Evolutionary conservation across 1,284 basidiomycete species (phyloP), one percentile per base, ranked within the genome.

Genomic region (Rhizopogon hawkerae): DNA sequence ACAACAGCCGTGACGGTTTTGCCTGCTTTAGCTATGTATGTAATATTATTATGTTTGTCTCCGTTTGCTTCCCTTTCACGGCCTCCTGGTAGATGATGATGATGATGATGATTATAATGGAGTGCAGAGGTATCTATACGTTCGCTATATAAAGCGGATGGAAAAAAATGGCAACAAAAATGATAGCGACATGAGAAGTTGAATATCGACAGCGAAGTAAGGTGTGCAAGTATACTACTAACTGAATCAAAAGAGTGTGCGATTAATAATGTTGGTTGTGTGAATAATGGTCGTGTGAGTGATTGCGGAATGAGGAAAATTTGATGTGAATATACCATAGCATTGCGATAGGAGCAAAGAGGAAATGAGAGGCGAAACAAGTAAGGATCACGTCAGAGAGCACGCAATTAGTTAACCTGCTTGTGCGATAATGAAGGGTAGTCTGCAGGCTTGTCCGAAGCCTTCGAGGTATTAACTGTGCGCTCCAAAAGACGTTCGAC

Each of bases 401-500:
- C 26, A 36, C 11, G 44, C 29, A 35, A 52, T 54, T 49, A 65
- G 48, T 60, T 54, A 13, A 53, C 24, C 46, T 56, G 54, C 35
- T 34, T 58, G 48, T 52, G 47, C 46, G 60, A 55, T 46, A 68
- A 33, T 10, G 64, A 54, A 1, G 63, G 66, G 33, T 63, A 69
- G 37, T 68, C 66, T 11, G 63, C 39, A 5, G 58, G 61, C 34
- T 58, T 65, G 46, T 65, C 63, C 29, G 34, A 61, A 23, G 54
- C 49, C 46, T 61, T 65, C 16, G 59, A 61, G 33, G 48, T 45
- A 52, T 60, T 64, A 48, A 55, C 41, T 0, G 62, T 69, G 35
- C 66, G 60, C 52, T 84, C 81, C 50, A 89, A 67, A 29, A 86
- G 69, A 33, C 82, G 78, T 62, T 88, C 85, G 55, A 88, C 85